phyloP scores from a whole-genome alignment of 805 yeast genomes.

The Ogataea nakhonphanomensis region DNA sequence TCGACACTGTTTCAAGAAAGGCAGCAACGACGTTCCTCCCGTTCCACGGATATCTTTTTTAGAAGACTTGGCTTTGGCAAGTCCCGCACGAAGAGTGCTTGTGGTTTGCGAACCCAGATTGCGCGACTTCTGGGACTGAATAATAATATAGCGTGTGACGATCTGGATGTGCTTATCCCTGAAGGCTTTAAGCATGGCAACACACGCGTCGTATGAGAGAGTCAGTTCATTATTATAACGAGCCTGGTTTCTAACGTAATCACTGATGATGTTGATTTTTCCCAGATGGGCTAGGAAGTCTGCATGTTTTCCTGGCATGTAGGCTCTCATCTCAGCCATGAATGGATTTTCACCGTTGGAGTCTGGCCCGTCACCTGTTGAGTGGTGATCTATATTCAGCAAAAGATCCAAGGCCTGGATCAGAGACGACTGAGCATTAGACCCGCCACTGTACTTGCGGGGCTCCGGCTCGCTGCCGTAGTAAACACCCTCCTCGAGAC shows the following conservation, averaged over 20 bases:
- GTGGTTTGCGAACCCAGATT: conserved; percentile 46
- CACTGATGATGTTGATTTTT: conserved; percentile 55
- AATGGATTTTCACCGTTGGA: conserved; percentile 39
- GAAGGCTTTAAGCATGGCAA: conserved; percentile 83
- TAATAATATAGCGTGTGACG: conserved; percentile 79
- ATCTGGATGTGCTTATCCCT: conserved; percentile 93
- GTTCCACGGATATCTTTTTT: conserved; percentile 70
- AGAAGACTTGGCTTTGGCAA: conserved; percentile 45
- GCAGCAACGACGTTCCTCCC: conserved; percentile 89
- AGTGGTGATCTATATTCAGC: conserved; percentile 70
- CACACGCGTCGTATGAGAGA: conserved; percentile 79
- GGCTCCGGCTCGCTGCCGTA: conserved; percentile 65
- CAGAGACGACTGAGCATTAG: conserved; percentile 89
- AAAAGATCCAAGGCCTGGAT: conserved; percentile 83
- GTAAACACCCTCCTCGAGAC: conserved; percentile 69
- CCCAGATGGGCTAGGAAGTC: conserved; percentile 65
- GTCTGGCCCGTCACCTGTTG: conserved; percentile 51
- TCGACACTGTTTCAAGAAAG: conserved; percentile 91
- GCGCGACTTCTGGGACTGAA: conserved; percentile 64
- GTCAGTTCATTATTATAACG: conserved; percentile 50
- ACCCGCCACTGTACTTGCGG: conserved; percentile 76
- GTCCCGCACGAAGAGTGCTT: conserved; percentile 62
- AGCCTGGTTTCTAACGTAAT: conserved; percentile 50
- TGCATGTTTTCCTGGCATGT: conserved; percentile 88
- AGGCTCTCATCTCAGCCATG: conserved; percentile 77